Base-by-base conservation (phyloP, 441 rosid genomes). In the Jatropha podagrica region DNA sequence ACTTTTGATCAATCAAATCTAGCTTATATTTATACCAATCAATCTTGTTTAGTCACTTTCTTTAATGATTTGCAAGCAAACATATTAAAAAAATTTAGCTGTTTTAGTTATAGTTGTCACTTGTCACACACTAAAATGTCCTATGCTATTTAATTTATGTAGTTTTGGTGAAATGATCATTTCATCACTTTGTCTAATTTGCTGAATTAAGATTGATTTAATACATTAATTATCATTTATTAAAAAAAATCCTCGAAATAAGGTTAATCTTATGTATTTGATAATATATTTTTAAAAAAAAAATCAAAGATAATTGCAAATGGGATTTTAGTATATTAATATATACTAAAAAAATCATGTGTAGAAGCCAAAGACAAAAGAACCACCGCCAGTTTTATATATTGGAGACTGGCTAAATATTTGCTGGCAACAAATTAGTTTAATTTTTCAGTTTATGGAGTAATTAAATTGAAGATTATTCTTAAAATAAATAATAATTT, bases 41-140 rank as follows among this genome's bases (percentile, higher is more conserved):
- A 32, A 32, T 32, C 32, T 32, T 32, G 32, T 32, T 32, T 23
- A 23, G 23, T 23, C 23, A 23, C 23, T 23, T 23, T 20, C 20
- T 58, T 9, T 20, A 58, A 58, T 20, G 62, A 9, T 48, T 58
- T 58, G 32, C 32, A 32, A 32, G 32, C 32, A 32, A 32, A 32
- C 32, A 32, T 32, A 32, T 32, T 32, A 32, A 32, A 27, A 9
- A 20, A 58, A 2, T 8, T 37, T 4, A 37, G 3, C 48, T 49
- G 13, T 68, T 40, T 48, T 49, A 8, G 12, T 15, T 20, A 49
- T 42, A 26, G 71, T 48, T 68, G 71, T 48, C 71, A 68, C 71
- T 48, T 68, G 71, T 48, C 71, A 68, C 71, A 48, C 71, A 46
- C 41, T 48, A 7, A 48, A 7, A 7, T 32, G n/a, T 9, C 32